Evolutionary conservation across 169 alveolate genomes (phyloP).

Genomic region (Amoebophrya sp.): DNA sequence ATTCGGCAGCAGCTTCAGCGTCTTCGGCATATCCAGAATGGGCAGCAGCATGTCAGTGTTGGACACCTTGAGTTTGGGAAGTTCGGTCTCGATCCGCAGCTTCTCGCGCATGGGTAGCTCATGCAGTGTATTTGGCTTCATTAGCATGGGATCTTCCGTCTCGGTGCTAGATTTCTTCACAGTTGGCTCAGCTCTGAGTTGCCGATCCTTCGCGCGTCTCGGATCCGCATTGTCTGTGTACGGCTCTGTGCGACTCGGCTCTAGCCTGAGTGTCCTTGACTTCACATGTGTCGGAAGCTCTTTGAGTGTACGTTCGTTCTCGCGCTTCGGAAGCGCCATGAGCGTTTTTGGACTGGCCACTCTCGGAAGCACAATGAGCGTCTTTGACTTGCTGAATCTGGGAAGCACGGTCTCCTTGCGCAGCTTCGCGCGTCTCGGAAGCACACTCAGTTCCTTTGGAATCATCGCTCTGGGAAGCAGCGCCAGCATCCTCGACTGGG

Average conservation of each 20-base stretch:
- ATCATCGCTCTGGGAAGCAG: not conserved
- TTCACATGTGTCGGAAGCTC: not conserved
- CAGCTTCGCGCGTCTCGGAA: slow-evolving; percentile 11
- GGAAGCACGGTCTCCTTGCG: slow-evolving; percentile 1
- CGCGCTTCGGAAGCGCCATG: not conserved
- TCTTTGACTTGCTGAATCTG: not conserved
- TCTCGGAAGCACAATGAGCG: not conserved
- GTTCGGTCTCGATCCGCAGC: not conserved
- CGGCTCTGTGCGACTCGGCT: not conserved
- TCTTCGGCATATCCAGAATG: not conserved
- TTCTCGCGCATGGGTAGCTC: slow-evolving; percentile 26
- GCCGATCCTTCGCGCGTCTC: slow-evolving; percentile 21
- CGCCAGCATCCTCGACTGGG: not conserved
- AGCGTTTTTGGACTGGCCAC: not conserved
- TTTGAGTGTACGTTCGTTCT: not conserved
- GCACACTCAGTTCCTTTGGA: not conserved
- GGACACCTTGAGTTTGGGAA: not conserved
- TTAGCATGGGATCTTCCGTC: not conserved
- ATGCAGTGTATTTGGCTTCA: not conserved
- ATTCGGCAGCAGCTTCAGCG: not conserved
- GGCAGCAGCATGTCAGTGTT: not conserved
- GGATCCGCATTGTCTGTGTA: slow-evolving; percentile 26
- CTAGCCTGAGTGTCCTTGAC: not conserved
- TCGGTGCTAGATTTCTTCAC: slow-evolving; percentile 29
- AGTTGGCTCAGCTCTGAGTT: not conserved